Evolutionary conservation across 164 flowering plant species (phyloP).

Genomic region (Vitis riparia): DNA sequence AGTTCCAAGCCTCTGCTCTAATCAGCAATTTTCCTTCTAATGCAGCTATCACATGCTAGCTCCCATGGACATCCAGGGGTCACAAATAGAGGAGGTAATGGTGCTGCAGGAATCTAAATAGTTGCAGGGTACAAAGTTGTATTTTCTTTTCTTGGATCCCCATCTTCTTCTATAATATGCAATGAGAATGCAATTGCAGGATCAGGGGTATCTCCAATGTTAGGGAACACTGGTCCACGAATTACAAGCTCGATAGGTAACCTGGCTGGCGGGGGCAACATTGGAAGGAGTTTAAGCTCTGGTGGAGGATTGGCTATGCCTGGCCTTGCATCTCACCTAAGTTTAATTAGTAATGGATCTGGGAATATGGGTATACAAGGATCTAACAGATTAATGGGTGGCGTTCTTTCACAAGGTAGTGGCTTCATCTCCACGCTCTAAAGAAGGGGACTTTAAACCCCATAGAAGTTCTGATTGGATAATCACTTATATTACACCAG

Average conservation of each 20-base stretch:
- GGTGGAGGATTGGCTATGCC: constrained; percentile 40
- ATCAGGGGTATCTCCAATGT: constrained; percentile 29
- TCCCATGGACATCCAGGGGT: constrained; percentile 39
- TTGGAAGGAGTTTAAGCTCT: constrained; percentile 30
- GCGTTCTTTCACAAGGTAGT: constrained; percentile 46
- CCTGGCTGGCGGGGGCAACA: constrained; percentile 34
- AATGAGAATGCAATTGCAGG: constrained; percentile 24
- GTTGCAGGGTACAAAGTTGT: not conserved
- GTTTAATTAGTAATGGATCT: constrained; percentile 20
- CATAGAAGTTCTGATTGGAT: not conserved
- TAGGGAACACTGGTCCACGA: constrained; percentile 38
- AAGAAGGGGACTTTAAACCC: not conserved
- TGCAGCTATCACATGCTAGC: constrained; percentile 35
- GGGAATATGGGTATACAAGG: constrained; percentile 19
- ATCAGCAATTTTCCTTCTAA: not conserved
- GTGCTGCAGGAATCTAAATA: constrained; percentile 14
- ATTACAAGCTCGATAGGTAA: constrained; percentile 30
- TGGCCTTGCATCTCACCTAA: constrained; percentile 40
- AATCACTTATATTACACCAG: not conserved
- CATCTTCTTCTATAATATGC: constrained; percentile 18
- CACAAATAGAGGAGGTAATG: constrained; percentile 37
- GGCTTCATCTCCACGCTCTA: not conserved
- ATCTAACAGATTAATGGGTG: constrained; percentile 35
- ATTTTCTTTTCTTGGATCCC: not conserved
- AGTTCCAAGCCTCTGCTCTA: not conserved